Base-by-base conservation (phyloP, 331 rosid genomes). In the Dryas integrifolia region DNA sequence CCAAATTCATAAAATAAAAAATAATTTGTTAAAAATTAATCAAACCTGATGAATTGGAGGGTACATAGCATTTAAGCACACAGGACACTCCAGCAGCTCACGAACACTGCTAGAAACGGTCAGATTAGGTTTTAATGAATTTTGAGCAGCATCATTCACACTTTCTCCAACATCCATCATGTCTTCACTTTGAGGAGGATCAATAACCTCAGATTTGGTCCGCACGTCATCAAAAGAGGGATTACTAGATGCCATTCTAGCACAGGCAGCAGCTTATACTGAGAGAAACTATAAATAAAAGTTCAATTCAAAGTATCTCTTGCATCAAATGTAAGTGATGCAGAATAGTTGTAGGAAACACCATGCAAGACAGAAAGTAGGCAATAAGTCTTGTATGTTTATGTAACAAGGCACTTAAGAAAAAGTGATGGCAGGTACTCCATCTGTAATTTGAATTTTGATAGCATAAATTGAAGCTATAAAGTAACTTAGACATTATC, bases 41-140 rank as follows among this genome's bases (percentile, higher is more conserved):
- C 85, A 71, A 62, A 92, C 98, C 96, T 92, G 98, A 80, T 90
- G 98, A 67, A 92, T 92, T 24, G 97, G 98, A 74, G 98, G 98
- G 82, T 92, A 92, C 97, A 92, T 92, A 12, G 98, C 96, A 82
- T 80, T 92, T 81, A 90, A 82, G 87, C 97, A 92, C 50, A 92
- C 98, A 41, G 98, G 98, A 68, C 98, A 92, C 86, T 92, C 98
- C 80, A 92, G 76, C 48, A 92, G 96, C 67, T 92, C 98, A 47
- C 91, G 96, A 45, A 92, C 98, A 75, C 96, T 90, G 84, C 90
- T 90, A 45, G 95, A 85, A 86, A 90, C 92, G 14, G 83, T 73
- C 12, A 75, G 80, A 69, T 82, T 84, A 58, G 96, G 82, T 80
- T 92, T 92, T 46, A 72, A 46, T 38, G 80, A 71, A 75, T 51